These are phyloP conservation scores for Daldinia caldariorum DNA, from an alignment of 495 filamentous ascomycete genomes.

Conservation along the genomic window DNA sequence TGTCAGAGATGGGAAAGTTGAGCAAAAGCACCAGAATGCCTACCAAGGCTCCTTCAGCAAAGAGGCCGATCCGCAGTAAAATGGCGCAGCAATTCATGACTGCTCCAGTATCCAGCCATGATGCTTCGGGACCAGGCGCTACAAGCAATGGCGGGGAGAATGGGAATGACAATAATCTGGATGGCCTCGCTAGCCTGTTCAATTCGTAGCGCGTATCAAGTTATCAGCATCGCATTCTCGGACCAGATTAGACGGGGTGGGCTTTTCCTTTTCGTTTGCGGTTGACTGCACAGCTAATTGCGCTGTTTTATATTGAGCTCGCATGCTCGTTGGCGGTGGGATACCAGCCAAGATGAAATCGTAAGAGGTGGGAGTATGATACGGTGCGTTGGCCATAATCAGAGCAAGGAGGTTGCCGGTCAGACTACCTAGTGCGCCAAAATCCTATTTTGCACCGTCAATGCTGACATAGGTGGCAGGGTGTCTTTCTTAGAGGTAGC, in stretches of 20 bases:
- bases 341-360: background rate
- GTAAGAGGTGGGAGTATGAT: background rate
- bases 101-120: constrained; percentile 22
- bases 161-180: constrained; percentile 39
- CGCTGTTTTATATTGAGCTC: background rate
- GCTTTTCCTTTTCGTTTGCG: background rate
- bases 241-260: background rate
- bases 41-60: constrained; percentile 30
- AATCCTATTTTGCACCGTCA: constrained; percentile 4
- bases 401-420: constrained; percentile 8
- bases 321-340: too few species aligned
- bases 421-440: constrained; percentile 9
- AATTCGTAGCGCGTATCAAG: constrained; percentile 31
- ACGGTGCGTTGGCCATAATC: background rate
- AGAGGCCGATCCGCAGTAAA: constrained; percentile 58
- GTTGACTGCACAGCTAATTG: background rate
- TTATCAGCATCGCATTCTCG: background rate
- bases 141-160: constrained; percentile 24
- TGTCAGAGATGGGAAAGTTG: constrained; percentile 92
- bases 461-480: constrained; percentile 23
- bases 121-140: background rate
- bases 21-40: constrained; percentile 52
- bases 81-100: constrained; percentile 69
- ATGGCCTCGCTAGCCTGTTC: constrained; percentile 48
- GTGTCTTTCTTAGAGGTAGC: background rate